Conservation (phyloP, 2,329 filamentous ascomycete species). For the Diaporthe helianthi region DNA sequence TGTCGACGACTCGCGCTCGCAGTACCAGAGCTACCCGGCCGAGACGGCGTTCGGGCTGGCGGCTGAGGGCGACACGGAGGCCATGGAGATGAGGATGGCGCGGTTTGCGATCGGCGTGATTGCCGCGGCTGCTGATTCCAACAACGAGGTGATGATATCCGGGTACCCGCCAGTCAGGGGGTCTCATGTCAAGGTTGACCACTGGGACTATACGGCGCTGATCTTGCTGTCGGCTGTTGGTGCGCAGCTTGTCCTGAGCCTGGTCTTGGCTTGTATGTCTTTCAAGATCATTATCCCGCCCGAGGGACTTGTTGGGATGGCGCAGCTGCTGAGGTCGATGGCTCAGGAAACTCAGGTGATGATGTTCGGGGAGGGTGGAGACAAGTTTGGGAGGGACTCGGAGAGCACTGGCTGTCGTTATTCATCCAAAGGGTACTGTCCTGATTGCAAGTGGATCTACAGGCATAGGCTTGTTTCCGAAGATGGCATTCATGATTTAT, state of each 20-base stretch:
- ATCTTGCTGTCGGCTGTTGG: conserved; percentile 37
- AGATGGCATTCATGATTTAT: not conserved
- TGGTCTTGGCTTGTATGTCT: conserved; percentile 7
- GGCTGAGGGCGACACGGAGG: conserved; percentile 40
- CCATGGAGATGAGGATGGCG: conserved; percentile 39
- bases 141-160: conserved; percentile 38
- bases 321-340: conserved; percentile 48
- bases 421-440: conserved; percentile 1
- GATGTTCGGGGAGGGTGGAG: not conserved
- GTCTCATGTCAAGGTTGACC: conserved; percentile 42
- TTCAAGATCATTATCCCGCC: conserved; percentile 27
- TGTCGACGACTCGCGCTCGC: conserved; percentile 38
- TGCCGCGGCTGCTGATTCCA: conserved; percentile 43
- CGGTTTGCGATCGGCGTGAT: conserved; percentile 48
- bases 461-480: not conserved
- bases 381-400: not conserved
- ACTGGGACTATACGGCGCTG: conserved; percentile 44
- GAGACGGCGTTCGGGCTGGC: conserved; percentile 48
- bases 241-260: conserved; percentile 36
- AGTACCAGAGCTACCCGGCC: conserved; percentile 51
- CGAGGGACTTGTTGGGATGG: conserved; percentile 19
- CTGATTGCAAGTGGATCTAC: conserved; percentile 3
- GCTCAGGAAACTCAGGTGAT: conserved; percentile 57
- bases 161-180: conserved; percentile 45
- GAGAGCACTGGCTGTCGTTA: not conserved